Evolutionary conservation across 73 alveolate species (phyloP).

Genomic region (Tetrahymena malaccensis): DNA sequence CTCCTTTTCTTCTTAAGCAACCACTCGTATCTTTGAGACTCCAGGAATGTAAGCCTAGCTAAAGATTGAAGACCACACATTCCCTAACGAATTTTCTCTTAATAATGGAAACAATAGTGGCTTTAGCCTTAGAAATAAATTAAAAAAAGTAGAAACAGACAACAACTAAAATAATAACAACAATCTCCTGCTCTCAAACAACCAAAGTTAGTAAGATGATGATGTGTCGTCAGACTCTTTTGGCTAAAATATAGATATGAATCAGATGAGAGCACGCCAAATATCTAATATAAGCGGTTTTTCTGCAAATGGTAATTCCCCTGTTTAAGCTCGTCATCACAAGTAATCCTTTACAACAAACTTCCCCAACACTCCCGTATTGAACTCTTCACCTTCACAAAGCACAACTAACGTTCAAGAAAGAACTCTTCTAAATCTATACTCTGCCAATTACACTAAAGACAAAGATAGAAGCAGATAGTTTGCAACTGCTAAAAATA

Average conservation of each 20-base stretch:
- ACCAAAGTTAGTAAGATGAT: neutral
- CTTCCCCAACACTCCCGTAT: neutral
- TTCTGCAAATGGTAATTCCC: neutral
- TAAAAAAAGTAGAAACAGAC: neutral
- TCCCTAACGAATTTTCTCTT: neutral
- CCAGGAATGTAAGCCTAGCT: neutral
- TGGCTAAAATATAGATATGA: neutral
- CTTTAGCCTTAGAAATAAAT: neutral
- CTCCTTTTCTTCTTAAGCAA: neutral
- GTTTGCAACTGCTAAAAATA: neutral
- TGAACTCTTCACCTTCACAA: neutral
- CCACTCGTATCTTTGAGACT: neutral
- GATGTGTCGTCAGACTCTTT: neutral
- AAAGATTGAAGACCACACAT: neutral
- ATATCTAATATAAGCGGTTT: neutral
- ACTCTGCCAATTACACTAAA: neutral
- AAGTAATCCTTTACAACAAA: neutral
- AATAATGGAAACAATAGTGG: neutral
- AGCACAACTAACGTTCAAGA: neutral
- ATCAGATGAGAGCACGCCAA: neutral
- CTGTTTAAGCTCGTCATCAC: neutral
- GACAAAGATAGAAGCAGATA: neutral
- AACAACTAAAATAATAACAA: neutral
- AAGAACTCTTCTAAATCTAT: neutral
- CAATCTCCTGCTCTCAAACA: neutral